phyloP scores from a whole-genome alignment of 2,329 filamentous ascomycete genomes.

The Aspergillus hiratsukae region DNA sequence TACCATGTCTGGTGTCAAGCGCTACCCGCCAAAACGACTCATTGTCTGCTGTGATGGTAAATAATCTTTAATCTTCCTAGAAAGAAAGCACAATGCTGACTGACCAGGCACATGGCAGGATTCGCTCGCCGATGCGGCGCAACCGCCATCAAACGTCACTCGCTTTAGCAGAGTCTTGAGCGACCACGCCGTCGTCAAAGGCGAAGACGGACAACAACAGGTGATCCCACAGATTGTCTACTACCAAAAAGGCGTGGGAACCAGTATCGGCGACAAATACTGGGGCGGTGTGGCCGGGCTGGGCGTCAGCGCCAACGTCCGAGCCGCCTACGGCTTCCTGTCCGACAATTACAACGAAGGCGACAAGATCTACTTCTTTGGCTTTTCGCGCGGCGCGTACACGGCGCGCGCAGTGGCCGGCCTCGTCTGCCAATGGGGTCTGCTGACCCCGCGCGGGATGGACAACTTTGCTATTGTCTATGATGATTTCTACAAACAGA shows the following conservation, averaged over 20 bases:
- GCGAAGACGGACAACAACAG: conserved; percentile 16
- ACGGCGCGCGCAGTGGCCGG: conserved; percentile 45
- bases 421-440: conserved; percentile 42
- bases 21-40: conserved; percentile 21
- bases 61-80: too few relatives aligned
- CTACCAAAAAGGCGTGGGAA: conserved; percentile 41
- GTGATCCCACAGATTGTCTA: conserved; percentile 36
- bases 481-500: conserved; percentile 18
- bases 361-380: conserved; percentile 48
- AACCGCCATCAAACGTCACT: conserved; percentile 38
- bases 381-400: conserved; percentile 47
- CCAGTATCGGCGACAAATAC: conserved; percentile 17
- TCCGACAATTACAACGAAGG: conserved; percentile 51
- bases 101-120: conserved; percentile 29
- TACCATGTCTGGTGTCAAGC: neutral
- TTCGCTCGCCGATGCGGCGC: conserved; percentile 21
- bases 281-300: conserved; percentile 18
- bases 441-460: conserved; percentile 36
- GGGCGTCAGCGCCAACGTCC: conserved; percentile 21
- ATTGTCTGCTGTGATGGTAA: conserved; percentile 36
- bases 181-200: conserved; percentile 22
- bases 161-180: conserved; percentile 34
- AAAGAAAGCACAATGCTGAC: neutral
- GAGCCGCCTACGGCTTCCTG: conserved; percentile 42
- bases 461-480: conserved; percentile 22